Percentiles rank a stretch among this genome's conserved stretches.
Conservation (phyloP, 345 rosid genomes). For the Physaria fendleri region DNA sequence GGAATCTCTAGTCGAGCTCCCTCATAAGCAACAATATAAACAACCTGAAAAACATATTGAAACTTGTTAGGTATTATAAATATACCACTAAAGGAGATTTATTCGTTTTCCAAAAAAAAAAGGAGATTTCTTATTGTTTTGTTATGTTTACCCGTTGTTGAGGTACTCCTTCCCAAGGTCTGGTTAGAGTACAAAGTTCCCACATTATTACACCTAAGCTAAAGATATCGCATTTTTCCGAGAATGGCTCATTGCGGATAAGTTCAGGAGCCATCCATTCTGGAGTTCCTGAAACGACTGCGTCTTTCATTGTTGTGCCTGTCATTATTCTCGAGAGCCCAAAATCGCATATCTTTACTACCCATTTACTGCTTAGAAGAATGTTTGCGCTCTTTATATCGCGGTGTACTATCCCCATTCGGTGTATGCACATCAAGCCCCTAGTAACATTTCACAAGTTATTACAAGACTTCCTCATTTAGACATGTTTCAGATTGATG, state of each 20-base stretch:
- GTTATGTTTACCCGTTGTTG: conserved; percentile 69
- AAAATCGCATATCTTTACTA: conserved; percentile 96
- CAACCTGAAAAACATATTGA: conserved; percentile 49
- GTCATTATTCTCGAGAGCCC: conserved; percentile 91
- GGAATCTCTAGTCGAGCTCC: conserved; percentile 87
- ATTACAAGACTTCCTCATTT: background rate
- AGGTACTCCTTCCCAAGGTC: conserved; percentile 97
- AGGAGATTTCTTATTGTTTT: background rate
- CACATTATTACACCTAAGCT: conserved; percentile 98
- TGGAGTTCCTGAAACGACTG: conserved; percentile 94
- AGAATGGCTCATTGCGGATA: conserved; percentile 79
- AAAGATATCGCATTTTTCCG: conserved; percentile 96
- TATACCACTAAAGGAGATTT: background rate
- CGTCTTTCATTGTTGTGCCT: conserved; percentile 57
- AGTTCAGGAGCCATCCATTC: conserved; percentile 99
- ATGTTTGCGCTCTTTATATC: conserved; percentile 88
- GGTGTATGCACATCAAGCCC: conserved; percentile 98
- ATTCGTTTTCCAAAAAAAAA: too few species aligned
- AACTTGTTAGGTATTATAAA: background rate
- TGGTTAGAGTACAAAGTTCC: conserved; percentile 85
- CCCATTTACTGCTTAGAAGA: conserved; percentile 81
- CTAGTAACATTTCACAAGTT: conserved; percentile 28
- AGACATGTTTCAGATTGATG: too few species aligned
- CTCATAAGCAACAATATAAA: conserved; percentile 79
- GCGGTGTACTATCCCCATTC: conserved; percentile 93